Percentiles rank a stretch among this genome's conserved stretches.
phyloP scores from a whole-genome alignment of 2,329 filamentous ascomycete species.

The Fusarium sambucinum region DNA sequence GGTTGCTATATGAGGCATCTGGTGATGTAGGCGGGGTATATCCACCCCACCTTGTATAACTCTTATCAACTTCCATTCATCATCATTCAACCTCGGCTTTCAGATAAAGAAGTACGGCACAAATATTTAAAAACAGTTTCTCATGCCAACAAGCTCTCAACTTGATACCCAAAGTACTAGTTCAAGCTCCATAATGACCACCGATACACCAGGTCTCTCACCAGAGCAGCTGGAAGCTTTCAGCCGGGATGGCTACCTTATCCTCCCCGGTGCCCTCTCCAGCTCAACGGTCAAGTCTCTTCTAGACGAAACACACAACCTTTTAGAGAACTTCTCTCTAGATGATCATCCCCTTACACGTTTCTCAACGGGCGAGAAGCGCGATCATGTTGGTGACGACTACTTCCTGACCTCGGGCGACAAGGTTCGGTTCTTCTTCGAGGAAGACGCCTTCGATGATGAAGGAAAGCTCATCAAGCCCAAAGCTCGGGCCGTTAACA shows the following conservation, averaged over 20 bases:
- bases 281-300: conserved; percentile 74
- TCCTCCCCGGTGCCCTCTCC: conserved; percentile 82
- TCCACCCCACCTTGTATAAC: conserved; percentile 39
- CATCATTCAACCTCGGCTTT: conserved; percentile 26
- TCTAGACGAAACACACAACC: conserved; percentile 77
- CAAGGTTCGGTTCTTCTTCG: conserved; percentile 97
- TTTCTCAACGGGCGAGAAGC: conserved; percentile 85
- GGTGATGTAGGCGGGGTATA: conserved; percentile 40
- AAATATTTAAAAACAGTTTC: background rate
- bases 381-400: conserved; percentile 87
- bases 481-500: conserved; percentile 88
- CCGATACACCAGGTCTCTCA: conserved; percentile 68
- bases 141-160: background rate
- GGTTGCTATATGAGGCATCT: conserved; percentile 18
- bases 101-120: background rate
- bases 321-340: conserved; percentile 83
- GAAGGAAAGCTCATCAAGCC: conserved; percentile 77
- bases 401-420: conserved; percentile 94
- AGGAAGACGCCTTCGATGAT: conserved; percentile 86
- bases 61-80: conserved; percentile 25
- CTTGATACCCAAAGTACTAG: too few relatives aligned
- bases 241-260: conserved; percentile 86
- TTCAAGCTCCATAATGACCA: conserved; percentile 26
- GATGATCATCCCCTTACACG: conserved; percentile 89
- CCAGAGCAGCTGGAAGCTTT: conserved; percentile 78